These are phyloP conservation scores for Anisodus tanguticus DNA, from an alignment of 257 asterid species.

Conservation along the genomic window DNA sequence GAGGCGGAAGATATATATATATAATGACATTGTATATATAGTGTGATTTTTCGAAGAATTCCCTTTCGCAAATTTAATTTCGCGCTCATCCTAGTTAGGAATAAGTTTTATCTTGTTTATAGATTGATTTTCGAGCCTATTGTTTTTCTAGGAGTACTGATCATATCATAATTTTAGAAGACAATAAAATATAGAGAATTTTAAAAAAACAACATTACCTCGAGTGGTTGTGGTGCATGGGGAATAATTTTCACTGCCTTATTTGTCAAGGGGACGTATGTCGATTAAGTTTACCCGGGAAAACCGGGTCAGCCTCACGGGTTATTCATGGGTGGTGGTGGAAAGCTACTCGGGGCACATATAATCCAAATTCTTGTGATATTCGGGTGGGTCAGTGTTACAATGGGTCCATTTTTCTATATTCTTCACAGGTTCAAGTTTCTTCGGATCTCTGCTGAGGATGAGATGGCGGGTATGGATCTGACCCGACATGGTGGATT, in stretches of 20 bases:
- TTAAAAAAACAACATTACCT: too few relatives aligned
- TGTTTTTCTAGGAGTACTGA: too few relatives aligned
- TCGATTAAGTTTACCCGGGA: constrained; percentile 69
- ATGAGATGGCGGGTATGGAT: constrained; percentile 96
- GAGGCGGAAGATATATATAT: too few relatives aligned
- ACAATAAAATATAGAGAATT: too few relatives aligned
- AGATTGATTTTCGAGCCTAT: too few relatives aligned
- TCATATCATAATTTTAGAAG: too few relatives aligned
- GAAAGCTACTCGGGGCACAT: constrained; percentile 70
- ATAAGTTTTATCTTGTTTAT: too few relatives aligned
- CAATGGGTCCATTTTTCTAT: constrained; percentile 84
- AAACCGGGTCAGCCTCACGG: constrained; percentile 69
- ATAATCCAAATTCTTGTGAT: constrained; percentile 75
- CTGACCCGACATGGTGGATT: constrained; percentile 95
- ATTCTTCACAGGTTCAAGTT: constrained; percentile 58
- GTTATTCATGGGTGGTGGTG: constrained; percentile 92
- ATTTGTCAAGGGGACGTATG: constrained; percentile 65
- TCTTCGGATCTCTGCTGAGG: constrained; percentile 76
- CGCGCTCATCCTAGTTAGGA: too few relatives aligned
- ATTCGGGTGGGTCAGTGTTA: constrained; percentile 77
- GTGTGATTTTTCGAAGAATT: too few relatives aligned
- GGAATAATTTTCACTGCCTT: constrained; percentile 77
- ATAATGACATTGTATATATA: too few relatives aligned
- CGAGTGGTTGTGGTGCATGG: constrained; percentile 95
- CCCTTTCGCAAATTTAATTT: too few relatives aligned